A percentile compares a stretch with the other conserved stretches of the same genome.
Evolutionary conservation across 2,329 filamentous ascomycete genomes (phyloP).

Genomic region (Tolypocladium album): DNA sequence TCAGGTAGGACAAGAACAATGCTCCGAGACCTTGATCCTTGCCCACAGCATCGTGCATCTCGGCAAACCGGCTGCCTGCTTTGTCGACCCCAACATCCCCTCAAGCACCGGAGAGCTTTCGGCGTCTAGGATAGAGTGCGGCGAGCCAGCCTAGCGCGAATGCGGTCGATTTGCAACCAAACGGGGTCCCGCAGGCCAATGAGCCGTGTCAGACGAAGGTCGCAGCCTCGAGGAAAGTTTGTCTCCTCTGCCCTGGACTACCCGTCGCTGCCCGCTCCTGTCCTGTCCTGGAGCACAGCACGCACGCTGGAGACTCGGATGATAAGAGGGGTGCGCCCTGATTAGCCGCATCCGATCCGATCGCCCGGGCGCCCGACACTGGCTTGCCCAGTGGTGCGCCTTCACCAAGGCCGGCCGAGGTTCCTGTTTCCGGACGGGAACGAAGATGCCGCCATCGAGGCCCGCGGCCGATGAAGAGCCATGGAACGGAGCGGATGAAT

Average conservation of each 20-base stretch:
- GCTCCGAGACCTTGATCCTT: neutral
- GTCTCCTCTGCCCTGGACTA: neutral
- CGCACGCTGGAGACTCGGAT: neutral
- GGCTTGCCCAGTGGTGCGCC: neutral
- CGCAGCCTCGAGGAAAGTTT: neutral
- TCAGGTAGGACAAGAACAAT: neutral
- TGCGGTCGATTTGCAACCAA: neutral
- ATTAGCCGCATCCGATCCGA: slow-evolving; percentile 1
- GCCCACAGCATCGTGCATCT: neutral
- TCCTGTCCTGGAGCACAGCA: neutral
- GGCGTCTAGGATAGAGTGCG: neutral
- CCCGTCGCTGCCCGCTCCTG: neutral
- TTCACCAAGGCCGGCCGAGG: neutral
- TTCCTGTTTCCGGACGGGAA: neutral
- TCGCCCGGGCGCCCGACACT: neutral
- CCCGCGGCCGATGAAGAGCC: neutral
- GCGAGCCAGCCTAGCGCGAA: neutral
- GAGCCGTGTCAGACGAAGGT: neutral
- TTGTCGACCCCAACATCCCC: neutral
- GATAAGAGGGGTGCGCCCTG: neutral
- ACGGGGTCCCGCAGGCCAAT: neutral
- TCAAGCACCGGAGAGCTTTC: neutral
- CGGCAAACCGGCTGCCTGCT: neutral
- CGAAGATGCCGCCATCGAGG: neutral
- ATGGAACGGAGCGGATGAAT: neutral